Base-by-base conservation (phyloP, 1,284 basidiomycete genomes). In the Entoloma clypeatum region DNA sequence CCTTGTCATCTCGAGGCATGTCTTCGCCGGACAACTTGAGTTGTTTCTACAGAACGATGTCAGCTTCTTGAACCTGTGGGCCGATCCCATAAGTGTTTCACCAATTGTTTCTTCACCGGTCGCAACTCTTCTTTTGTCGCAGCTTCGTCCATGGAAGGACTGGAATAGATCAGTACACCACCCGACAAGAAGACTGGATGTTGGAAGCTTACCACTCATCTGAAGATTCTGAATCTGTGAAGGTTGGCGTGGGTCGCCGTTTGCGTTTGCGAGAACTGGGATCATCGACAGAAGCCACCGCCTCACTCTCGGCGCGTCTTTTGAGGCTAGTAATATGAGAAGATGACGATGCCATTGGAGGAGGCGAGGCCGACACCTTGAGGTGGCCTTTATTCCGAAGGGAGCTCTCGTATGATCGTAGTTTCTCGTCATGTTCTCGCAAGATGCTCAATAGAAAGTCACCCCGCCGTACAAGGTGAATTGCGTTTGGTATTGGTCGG, bases 61-160 rank as follows among this genome's bases (percentile, higher is more conserved):
- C 46, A 39, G 9, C 46, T 21, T 17, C 14, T 24, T 14, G 40
- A 24, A 9, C 34, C 27, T 26, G 17, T 29, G 17, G 23, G 14
- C 43, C 27, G 10, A 23, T 19, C 24, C 23, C 13, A 19, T 8
- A 13, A 13, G 36, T 22, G 9, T 73, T 81, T 58, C 56, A 90
- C 90, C 48, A 99, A 74, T 63, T 97, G 91, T 65, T 91, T 91
- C 76, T 98, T 98, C 48, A 97, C 95, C 2, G 96, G 96, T 36
- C 96, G 80, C 51, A 99, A 66, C 57, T 94, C 84, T 66, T 98
- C 94, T 67, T 99, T 99, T 34, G 95, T 96, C 13, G 86, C 74
- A 21, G 72, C 76, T 64, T 99, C 96, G 58, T 98, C 95, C 94
- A 99, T 98, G 4, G 92, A 95, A 7, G 89, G 87, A 53, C 89